Conservation (phyloP, 78 protist species). For the Fonticula alba region DNA sequence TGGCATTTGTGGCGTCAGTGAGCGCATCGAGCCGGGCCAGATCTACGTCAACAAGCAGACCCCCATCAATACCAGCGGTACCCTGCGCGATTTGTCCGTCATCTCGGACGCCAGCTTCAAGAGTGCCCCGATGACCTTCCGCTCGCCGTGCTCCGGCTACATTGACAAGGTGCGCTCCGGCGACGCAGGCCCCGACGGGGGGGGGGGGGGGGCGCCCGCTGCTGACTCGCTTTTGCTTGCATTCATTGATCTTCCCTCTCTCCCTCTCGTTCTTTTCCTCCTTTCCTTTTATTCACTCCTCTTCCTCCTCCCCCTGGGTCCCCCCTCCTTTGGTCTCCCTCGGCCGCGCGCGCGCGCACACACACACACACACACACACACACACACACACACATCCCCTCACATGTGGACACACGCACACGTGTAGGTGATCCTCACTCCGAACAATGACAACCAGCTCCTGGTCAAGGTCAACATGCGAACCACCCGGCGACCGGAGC, state of each 20-base stretch:
- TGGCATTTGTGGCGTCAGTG: constrained; percentile 39
- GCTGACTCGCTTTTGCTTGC: neutral
- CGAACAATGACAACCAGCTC: constrained; percentile 39
- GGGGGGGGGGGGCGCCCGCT: neutral
- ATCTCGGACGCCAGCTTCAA: no score
- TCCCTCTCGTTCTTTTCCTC: no score
- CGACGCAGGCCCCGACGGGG: constrained; percentile 1
- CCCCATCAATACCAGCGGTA: neutral
- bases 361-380: no score
- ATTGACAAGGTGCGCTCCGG: no score
- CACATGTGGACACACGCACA: no score
- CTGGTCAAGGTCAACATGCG: constrained; percentile 65
- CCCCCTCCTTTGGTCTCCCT: neutral
- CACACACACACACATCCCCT: no score
- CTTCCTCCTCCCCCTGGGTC: neutral
- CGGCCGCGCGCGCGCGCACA: neutral
- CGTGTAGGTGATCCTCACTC: constrained; percentile 71
- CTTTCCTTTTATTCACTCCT: neutral
- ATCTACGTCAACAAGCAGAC: constrained; percentile 18
- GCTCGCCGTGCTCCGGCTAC: no score
- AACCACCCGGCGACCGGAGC: constrained; percentile 78
- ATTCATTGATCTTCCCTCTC: neutral
- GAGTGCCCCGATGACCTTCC: no score
- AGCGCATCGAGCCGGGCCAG: constrained; percentile 7
- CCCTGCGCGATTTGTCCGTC: neutral